These are phyloP conservation scores for Debaryomyces tyrocola DNA, from an alignment of 805 yeast species.

Conservation along the genomic window DNA sequence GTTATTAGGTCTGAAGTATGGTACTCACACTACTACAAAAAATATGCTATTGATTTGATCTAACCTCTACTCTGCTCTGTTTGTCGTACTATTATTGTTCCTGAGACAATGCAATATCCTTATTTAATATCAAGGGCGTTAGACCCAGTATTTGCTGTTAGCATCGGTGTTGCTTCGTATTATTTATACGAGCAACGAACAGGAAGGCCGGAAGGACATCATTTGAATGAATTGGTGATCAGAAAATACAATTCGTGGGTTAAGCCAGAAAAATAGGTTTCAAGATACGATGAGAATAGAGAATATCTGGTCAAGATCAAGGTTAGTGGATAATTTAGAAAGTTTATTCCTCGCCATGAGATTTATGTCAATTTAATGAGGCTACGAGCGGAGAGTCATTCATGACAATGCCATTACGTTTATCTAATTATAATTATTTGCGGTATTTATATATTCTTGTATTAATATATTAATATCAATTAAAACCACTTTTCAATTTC, in stretches of 20 bases:
- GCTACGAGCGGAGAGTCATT: too few relatives aligned
- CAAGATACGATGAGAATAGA: neutral
- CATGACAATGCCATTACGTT: too few relatives aligned
- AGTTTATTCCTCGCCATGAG: too few relatives aligned
- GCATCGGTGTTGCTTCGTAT: conserved; percentile 63
- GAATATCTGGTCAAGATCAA: too few relatives aligned
- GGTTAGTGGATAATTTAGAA: too few relatives aligned
- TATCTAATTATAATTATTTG: too few relatives aligned
- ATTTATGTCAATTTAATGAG: too few relatives aligned
- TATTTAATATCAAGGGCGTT: conserved; percentile 51
- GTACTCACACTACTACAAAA: neutral
- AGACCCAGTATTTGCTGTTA: conserved; percentile 66
- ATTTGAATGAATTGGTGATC: conserved; percentile 51
- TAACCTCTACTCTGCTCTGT: too few relatives aligned
- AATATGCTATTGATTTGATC: neutral
- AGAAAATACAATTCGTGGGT: conserved; percentile 19
- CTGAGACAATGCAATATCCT: conserved; percentile 35
- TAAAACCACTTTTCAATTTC: conserved; percentile 13
- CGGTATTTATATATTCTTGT: too few relatives aligned
- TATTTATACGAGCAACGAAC: conserved; percentile 61
- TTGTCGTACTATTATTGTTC: too few relatives aligned
- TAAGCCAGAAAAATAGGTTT: neutral
- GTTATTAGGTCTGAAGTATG: neutral
- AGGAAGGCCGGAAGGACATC: conserved; percentile 59
- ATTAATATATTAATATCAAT: neutral